These are phyloP conservation scores for Raffaelea albimanens DNA, from an alignment of 2,329 filamentous ascomycete genomes.

Conservation along the genomic window DNA sequence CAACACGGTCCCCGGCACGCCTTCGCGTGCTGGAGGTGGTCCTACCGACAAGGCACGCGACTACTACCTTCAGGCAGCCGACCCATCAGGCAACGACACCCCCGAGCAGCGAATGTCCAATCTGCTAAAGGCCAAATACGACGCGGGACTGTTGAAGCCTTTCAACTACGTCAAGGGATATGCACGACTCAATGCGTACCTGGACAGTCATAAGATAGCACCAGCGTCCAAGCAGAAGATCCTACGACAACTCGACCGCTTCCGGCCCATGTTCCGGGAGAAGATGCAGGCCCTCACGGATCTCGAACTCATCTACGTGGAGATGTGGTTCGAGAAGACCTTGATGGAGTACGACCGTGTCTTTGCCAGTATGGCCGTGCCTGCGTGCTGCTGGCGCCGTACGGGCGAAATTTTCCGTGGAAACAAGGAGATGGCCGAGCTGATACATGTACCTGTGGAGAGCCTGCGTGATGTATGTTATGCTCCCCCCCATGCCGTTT, in stretches of 20 bases:
- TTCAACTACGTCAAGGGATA: constrained; percentile 99
- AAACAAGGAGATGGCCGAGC: constrained; percentile 97
- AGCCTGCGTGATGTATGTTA: constrained; percentile 67
- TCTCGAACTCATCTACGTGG: constrained; percentile 86
- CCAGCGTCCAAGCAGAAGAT: constrained; percentile 82
- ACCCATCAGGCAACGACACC: constrained; percentile 75
- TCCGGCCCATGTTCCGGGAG: constrained; percentile 91
- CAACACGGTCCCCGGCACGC: too few relatives aligned
- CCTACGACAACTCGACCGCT: constrained; percentile 79
- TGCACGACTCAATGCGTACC: constrained; percentile 77
- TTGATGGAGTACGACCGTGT: constrained; percentile 97
- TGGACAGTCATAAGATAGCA: constrained; percentile 73
- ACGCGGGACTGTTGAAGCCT: constrained; percentile 85
- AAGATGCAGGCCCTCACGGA: constrained; percentile 89
- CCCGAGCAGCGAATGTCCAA: constrained; percentile 95
- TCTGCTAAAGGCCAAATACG: constrained; percentile 88
- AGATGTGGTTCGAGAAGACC: constrained; percentile 98
- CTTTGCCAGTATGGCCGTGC: constrained; percentile 97
- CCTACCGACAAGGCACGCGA: constrained; percentile 67
- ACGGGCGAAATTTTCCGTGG: constrained; percentile 96
- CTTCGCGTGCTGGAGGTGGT: neutral
- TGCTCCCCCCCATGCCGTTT: too few relatives aligned
- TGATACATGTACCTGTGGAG: constrained; percentile 89
- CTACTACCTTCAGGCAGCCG: constrained; percentile 94
- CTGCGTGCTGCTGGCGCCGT: constrained; percentile 91